Conservation (phyloP, 495 filamentous ascomycete species). For the Penicillium salamii region DNA sequence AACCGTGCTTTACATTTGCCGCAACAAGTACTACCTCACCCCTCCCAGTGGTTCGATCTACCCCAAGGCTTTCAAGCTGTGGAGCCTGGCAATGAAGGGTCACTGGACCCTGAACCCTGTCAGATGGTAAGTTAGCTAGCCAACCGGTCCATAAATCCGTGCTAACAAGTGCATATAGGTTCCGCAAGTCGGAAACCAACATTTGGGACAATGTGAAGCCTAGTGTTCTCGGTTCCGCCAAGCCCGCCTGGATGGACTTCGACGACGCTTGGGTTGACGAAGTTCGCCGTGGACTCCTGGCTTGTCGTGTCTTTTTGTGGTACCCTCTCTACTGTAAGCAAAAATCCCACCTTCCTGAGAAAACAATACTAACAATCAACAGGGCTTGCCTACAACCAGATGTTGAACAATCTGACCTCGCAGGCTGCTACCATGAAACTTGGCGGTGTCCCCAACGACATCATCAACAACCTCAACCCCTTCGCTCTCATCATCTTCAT, state of each 20-base stretch:
- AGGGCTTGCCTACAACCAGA: constrained; percentile 58
- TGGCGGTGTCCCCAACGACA: constrained; percentile 72
- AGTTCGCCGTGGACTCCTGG: constrained; percentile 63
- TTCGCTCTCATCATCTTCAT: constrained; percentile 76
- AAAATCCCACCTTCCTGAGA: not conserved
- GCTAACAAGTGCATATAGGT: constrained; percentile 25
- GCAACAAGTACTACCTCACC: constrained; percentile 53
- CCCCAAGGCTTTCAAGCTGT: constrained; percentile 52
- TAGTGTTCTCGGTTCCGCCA: constrained; percentile 42
- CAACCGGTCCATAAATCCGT: not conserved
- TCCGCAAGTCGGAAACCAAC: constrained; percentile 42
- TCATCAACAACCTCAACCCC: constrained; percentile 75
- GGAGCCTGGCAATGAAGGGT: constrained; percentile 58
- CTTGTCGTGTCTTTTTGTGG: constrained; percentile 67
- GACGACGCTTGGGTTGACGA: constrained; percentile 75
- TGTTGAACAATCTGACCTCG: constrained; percentile 68
- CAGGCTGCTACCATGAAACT: constrained; percentile 71
- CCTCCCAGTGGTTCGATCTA: constrained; percentile 66
- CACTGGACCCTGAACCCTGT: constrained; percentile 58
- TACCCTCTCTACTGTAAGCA: constrained; percentile 62
- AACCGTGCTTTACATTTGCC: constrained; percentile 59
- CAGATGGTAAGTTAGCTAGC: constrained; percentile 21
- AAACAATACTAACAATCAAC: not conserved
- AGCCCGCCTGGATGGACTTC: constrained; percentile 63
- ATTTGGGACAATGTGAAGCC: constrained; percentile 70